These are phyloP conservation scores for Vigna mungo DNA, from an alignment of 306 rosid genomes.

Conservation along the genomic window DNA sequence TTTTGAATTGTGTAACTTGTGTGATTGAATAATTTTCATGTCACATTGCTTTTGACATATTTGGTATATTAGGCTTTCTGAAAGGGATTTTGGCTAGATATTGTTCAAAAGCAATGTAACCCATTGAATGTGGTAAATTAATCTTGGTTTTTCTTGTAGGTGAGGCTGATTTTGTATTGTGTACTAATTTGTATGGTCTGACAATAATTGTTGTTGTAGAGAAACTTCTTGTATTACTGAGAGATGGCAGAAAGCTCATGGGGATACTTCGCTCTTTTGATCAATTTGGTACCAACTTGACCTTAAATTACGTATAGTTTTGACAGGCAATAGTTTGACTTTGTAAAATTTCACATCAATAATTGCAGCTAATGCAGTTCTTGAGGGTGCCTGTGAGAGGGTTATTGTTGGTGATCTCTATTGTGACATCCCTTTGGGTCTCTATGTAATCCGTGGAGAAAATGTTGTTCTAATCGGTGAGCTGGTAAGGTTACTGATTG, in stretches of 20 bases:
- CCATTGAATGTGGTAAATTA: conserved; percentile 12
- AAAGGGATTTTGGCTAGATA: conserved; percentile 18
- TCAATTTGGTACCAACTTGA: conserved; percentile 75
- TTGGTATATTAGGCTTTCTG: neutral
- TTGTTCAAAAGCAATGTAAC: conserved; percentile 29
- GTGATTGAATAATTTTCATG: neutral
- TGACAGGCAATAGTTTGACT: conserved; percentile 17
- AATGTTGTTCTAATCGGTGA: conserved; percentile 94
- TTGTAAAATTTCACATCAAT: conserved; percentile 36
- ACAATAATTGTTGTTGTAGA: conserved; percentile 53
- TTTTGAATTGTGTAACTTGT: too few species aligned
- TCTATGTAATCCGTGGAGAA: conserved; percentile 90
- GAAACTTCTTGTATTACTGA: conserved; percentile 93
- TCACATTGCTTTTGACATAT: conserved; percentile 22
- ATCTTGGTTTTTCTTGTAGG: conserved; percentile 2
- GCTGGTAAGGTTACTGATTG: conserved; percentile 63
- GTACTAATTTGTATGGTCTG: conserved; percentile 31
- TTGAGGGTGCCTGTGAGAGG: conserved; percentile 89
- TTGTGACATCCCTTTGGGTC: conserved; percentile 89
- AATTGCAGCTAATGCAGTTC: conserved; percentile 83
- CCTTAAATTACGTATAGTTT: conserved; percentile 9
- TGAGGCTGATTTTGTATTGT: conserved; percentile 22
- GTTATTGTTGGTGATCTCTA: conserved; percentile 86
- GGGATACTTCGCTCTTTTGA: conserved; percentile 95
- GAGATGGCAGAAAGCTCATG: conserved; percentile 92